Base-by-base conservation (phyloP, 768 basidiomycete genomes). In the Neoboletus brunneissimus region DNA sequence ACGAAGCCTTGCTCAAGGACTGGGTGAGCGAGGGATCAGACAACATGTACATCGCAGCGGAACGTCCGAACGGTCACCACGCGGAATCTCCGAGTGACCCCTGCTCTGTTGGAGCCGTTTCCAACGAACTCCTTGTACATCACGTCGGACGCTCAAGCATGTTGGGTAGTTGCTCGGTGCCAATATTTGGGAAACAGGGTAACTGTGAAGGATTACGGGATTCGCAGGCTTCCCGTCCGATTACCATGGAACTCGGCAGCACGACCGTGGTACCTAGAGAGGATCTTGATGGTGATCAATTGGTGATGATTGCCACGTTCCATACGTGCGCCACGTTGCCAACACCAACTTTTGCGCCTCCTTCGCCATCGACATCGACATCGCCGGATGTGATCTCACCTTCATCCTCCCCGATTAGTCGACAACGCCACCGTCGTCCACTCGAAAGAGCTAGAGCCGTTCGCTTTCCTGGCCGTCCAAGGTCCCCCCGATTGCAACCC, bases 371-470 rank as follows among this genome's bases (percentile, higher is more conserved):
- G 16, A 51, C 72, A 18, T 70, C 66, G 43, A 42, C 72, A 18
- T 70, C 66, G 45, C 45, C 58, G 43, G 69, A 70, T 22, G 50
- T 68, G 20, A 64, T 62, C 29, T 62, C 58, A 11, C 60, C 56
- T n/a, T 57, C 42, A 42, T 66, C 57, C 13, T 63, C 69, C 40
- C 59, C 64, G n/a, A 55, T 54, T 41, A 31, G 55, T 42, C 59
- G 46, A 50, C 60, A 60, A 55, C 65, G 64, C 35, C 56, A 67
- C 54, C 71, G 69, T 27, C 70, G 67, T 23, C 70, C 67, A 16
- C 67, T 73, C 13, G 70, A 71, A 56, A 67, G 72, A 31, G 63
- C 70, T 0, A 59, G 70, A 55, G 70, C 70, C n/a, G 70, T 71
- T 42, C 69, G 72, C 40, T 59, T 70, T 12, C 61, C 59, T n/a